A percentile compares a stretch with the other conserved stretches of the same genome.
Conservation (phyloP, 371 early-diverging fungal species). For the Gilbertella persicaria region DNA sequence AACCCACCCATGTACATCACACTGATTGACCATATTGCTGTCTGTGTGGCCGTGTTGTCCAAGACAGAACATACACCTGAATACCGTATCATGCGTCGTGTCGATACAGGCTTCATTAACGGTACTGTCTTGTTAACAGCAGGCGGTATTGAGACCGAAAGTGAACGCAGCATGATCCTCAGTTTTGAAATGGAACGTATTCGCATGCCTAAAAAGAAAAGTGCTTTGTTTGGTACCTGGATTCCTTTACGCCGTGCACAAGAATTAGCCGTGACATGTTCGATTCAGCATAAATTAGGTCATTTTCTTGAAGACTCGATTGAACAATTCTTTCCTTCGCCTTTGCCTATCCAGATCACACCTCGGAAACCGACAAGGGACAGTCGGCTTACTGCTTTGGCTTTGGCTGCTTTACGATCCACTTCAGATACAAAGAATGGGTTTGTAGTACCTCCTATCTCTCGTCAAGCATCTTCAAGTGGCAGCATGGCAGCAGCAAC, state of each 20-base stretch:
- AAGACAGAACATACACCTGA: slow-evolving; percentile 45
- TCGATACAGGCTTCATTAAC: slow-evolving; percentile 83
- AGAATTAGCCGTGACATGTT: slow-evolving; percentile 82
- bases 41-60: slow-evolving; percentile 70
- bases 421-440: slow-evolving; percentile 2
- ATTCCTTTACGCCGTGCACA: slow-evolving; percentile 86
- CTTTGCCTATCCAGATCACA: slow-evolving; percentile 59
- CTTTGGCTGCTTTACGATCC: slow-evolving; percentile 23
- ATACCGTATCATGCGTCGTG: slow-evolving; percentile 71
- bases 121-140: slow-evolving; percentile 83
- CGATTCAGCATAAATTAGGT: slow-evolving; percentile 74
- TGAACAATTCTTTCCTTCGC: slow-evolving; percentile 72
- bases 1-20: slow-evolving; percentile 70
- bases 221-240: slow-evolving; percentile 86
- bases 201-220: slow-evolving; percentile 72
- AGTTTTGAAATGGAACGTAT: slow-evolving; percentile 84
- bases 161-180: slow-evolving; percentile 84
- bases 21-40: slow-evolving; percentile 70
- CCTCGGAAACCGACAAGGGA: slow-evolving; percentile 29
- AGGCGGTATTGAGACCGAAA: slow-evolving; percentile 85
- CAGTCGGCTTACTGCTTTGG: slow-evolving; percentile 22
- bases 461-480: slow-evolving; percentile 20
- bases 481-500: slow-evolving; percentile 22
- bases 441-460: slow-evolving; percentile 26
- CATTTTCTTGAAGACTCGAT: slow-evolving; percentile 79